phyloP scores from a whole-genome alignment of 495 filamentous ascomycete species.

The Podospora australis region DNA sequence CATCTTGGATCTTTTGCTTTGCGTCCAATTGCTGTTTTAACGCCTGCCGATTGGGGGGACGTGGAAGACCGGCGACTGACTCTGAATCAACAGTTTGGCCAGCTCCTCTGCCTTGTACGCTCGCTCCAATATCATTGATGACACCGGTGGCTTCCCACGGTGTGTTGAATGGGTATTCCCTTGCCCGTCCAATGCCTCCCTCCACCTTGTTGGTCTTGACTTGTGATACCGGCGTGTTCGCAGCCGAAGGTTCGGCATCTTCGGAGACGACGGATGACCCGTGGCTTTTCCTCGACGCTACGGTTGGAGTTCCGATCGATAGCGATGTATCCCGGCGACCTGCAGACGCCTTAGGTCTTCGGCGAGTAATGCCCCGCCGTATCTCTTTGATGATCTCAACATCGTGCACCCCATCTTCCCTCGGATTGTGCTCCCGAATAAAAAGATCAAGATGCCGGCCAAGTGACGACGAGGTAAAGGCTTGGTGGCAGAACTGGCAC shows the following conservation, averaged over 20 bases:
- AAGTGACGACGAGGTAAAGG: conserved; percentile 88
- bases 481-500: conserved; percentile 78
- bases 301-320: conserved; percentile 38
- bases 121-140: conserved; percentile 64
- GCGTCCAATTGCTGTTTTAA: conserved; percentile 53
- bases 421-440: conserved; percentile 80
- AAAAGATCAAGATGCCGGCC: conserved; percentile 88
- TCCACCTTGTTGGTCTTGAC: conserved; percentile 37
- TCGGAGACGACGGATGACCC: conserved; percentile 14
- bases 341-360: conserved; percentile 61
- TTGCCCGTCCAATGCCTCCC: conserved; percentile 50
- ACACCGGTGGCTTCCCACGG: conserved; percentile 74
- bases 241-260: conserved; percentile 21
- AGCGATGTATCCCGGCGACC: conserved; percentile 44
- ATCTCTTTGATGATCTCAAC: conserved; percentile 79
- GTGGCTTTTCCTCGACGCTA: conserved; percentile 24
- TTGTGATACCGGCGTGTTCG: conserved; percentile 26
- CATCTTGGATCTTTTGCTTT: conserved; percentile 52
- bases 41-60: conserved; percentile 39
- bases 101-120: conserved; percentile 19
- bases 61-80: too few relatives aligned
- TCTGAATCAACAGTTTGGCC: conserved; percentile 26
- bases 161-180: conserved; percentile 46
- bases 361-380: conserved; percentile 73
- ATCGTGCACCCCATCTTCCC: conserved; percentile 77